A percentile compares a stretch with the other conserved stretches of the same genome.
Conservation (phyloP, 2,329 filamentous ascomycete genomes). For the Penicillium brasilianum region DNA sequence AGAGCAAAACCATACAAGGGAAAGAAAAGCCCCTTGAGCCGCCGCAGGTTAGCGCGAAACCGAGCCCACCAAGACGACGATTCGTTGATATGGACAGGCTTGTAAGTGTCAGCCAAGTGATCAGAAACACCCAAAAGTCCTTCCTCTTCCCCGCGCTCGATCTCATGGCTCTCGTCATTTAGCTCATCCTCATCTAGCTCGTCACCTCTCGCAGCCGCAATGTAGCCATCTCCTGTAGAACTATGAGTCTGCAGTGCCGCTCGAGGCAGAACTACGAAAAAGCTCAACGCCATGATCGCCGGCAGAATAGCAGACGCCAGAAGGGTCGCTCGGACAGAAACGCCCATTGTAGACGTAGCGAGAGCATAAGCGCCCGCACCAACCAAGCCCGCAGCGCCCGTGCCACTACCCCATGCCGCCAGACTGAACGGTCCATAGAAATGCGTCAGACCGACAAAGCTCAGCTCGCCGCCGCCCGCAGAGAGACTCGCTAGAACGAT, state of each 20-base stretch:
- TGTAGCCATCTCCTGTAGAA: conserved; percentile 57
- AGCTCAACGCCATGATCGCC: conserved; percentile 77
- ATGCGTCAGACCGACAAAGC: conserved; percentile 88
- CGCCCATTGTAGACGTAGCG: conserved; percentile 77
- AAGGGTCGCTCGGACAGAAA: conserved; percentile 75
- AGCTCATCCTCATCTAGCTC: conserved; percentile 43
- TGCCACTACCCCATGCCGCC: conserved; percentile 90
- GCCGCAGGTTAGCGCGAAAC: conserved; percentile 62
- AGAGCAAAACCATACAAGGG: conserved; percentile 59
- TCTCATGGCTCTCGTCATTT: conserved; percentile 29
- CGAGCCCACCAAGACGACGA: conserved; percentile 38
- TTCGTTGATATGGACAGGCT: conserved; percentile 21
- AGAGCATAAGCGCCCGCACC: conserved; percentile 88
- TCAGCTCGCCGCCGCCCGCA: conserved; percentile 85
- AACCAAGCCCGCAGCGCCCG: conserved; percentile 83
- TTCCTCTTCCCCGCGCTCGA: conserved; percentile 32
- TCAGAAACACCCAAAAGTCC: conserved; percentile 37
- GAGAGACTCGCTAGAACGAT: conserved; percentile 84
- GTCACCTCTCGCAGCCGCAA: conserved; percentile 55
- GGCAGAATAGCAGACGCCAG: conserved; percentile 80
- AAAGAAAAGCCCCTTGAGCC: conserved; percentile 72
- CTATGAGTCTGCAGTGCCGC: conserved; percentile 63
- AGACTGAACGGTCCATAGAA: conserved; percentile 88
- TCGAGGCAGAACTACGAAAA: conserved; percentile 79
- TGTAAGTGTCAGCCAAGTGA: conserved; percentile 25